Evolutionary conservation across 2,329 filamentous ascomycete species (phyloP), one percentile per base, ranked within the genome.

Genomic region (Pseudomassariella vexata): DNA sequence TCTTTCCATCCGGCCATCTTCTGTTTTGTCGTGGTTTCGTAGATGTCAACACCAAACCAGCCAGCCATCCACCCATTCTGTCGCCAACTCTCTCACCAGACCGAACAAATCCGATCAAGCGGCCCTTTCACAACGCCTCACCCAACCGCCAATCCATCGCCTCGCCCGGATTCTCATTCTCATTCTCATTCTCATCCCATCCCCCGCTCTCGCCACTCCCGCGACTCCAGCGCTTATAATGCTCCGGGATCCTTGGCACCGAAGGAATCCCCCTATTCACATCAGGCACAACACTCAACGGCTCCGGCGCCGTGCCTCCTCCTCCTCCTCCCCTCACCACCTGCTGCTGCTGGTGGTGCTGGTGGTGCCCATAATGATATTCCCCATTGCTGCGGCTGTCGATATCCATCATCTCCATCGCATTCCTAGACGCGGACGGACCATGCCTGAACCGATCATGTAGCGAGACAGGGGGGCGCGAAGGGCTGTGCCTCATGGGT

Each of bases 261-360:
- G 46, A 54, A 3, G 66, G 65, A 27, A 68, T 65, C 11, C 66
- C 67, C 21, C 61, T 56, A 41, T 71, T 70, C 28, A 49, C 56
- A 42, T 68, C 63, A 5, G 67, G 61, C 19, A 66, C 54, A 19
- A 67, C 56, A 17, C 57, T 55, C 30, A 70, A 50, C 19, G 56
- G 50, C 24, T 41, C 42, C 2, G 25, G 23, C 7, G 36, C 37
- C 6, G 15, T 17, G 12, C 26, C 29, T 25, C 23, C 27, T 16
- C 35, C 28, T 28, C 30, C n/a, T n/a, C n/a, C n/a, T n/a, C n/a
- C n/a, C n/a, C 16, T 19, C n/a, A n/a, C n/a, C n/a, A n/a, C n/a
- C n/a, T n/a, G n/a, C n/a, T n/a, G n/a, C n/a, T n/a, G n/a, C n/a
- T 24, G 15, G 9, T 26, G 15, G 17, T 24, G 21, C 8, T 32